Percentiles rank a stretch among this genome's conserved stretches.
phyloP scores from a whole-genome alignment of 345 rosid species.

The Gossypium mustelinum region DNA sequence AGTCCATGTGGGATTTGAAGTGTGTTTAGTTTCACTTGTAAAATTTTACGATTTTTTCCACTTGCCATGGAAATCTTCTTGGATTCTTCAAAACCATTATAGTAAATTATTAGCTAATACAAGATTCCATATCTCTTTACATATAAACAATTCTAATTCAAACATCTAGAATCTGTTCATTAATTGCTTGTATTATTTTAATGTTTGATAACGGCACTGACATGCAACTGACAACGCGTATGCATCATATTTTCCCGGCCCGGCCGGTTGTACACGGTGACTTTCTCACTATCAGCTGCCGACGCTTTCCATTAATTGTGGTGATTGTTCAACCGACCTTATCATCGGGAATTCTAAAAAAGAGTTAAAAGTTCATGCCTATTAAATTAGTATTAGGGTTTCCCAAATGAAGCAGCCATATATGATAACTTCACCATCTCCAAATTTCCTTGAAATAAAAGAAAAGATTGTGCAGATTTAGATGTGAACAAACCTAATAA shows the following conservation, averaged over 20 bases:
- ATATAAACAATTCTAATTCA: not conserved
- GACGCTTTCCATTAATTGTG: slow-evolving; percentile 21
- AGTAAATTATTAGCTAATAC: not conserved
- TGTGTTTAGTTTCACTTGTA: slow-evolving; percentile 34
- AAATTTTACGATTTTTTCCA: slow-evolving; percentile 19
- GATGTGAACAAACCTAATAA: not conserved
- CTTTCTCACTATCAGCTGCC: slow-evolving; percentile 4
- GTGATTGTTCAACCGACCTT: slow-evolving; percentile 31
- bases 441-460: not conserved
- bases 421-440: not conserved
- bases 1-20: slow-evolving; percentile 43
- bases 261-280: slow-evolving; percentile 17
- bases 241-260: not conserved
- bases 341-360: slow-evolving; percentile 23
- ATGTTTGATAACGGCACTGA: not conserved
- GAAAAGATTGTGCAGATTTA: not conserved
- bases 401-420: slow-evolving; percentile 9
- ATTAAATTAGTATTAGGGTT: slow-evolving; percentile 18
- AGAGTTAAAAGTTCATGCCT: slow-evolving; percentile 10
- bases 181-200: not conserved
- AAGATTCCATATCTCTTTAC: not conserved
- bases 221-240: not conserved
- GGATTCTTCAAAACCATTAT: slow-evolving; percentile 11
- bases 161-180: slow-evolving; percentile 2
- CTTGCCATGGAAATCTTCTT: slow-evolving; percentile 9